Percentiles rank a stretch among this genome's conserved stretches.
phyloP scores from a whole-genome alignment of 140 eudicot species.

The Eryngium alpinum region DNA sequence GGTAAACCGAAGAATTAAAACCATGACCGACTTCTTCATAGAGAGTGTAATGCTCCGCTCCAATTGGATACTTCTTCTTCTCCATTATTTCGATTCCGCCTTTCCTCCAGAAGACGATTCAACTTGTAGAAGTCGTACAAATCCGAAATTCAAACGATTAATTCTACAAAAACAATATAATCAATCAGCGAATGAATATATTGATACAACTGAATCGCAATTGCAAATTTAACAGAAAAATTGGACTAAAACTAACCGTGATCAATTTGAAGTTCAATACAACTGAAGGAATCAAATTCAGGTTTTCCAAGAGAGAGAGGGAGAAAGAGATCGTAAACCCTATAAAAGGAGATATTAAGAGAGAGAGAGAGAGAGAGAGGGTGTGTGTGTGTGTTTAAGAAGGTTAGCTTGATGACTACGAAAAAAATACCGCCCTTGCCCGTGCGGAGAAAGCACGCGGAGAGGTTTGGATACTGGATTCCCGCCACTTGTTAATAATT shows the following conservation, averaged over 20 bases:
- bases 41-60: slow-evolving; percentile 57
- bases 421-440: background rate
- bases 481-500: slow-evolving; percentile 13
- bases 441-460: slow-evolving; percentile 16
- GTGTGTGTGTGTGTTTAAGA: no score
- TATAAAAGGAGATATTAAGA: no score
- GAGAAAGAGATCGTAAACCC: no score
- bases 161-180: slow-evolving; percentile 12
- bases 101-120: no score
- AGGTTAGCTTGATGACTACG: background rate
- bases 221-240: no score
- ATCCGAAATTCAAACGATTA: slow-evolving; percentile 19
- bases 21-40: slow-evolving; percentile 90
- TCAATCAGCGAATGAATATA: background rate
- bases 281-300: no score
- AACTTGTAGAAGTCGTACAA: slow-evolving; percentile 23
- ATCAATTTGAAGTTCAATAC: no score
- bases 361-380: no score
- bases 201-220: background rate
- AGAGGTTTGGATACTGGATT: slow-evolving; percentile 1
- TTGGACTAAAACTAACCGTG: no score
- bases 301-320: no score
- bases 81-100: slow-evolving; percentile 29
- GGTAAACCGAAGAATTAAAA: slow-evolving; percentile 73
- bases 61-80: slow-evolving; percentile 72